Percentiles rank a stretch among this genome's conserved stretches.
Conservation (phyloP, 2,329 filamentous ascomycete genomes). For the Alternaria brassicicola region DNA sequence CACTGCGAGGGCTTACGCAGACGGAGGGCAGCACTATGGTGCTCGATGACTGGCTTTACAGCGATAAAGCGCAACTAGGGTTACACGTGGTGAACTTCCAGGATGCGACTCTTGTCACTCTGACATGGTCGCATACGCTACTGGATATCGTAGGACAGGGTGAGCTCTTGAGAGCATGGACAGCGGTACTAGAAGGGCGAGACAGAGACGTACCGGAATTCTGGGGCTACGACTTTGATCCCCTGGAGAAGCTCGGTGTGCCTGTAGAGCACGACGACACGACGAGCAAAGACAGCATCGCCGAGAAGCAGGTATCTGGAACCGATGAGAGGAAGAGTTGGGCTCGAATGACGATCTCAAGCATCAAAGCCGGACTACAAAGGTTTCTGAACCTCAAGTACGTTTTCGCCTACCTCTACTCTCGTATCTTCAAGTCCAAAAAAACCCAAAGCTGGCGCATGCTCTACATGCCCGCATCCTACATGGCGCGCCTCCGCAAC, state of each 20-base stretch:
- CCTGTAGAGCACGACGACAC: background rate
- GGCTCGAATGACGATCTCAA: background rate
- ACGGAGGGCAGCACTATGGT: slow-evolving; percentile 5
- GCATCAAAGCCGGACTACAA: background rate
- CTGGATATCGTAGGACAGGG: slow-evolving; percentile 29
- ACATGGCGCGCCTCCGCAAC: slow-evolving; percentile 13
- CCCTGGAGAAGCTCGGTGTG: slow-evolving; percentile 18
- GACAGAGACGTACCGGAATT: slow-evolving; percentile 25
- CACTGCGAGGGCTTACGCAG: slow-evolving; percentile 9
- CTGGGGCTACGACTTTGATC: slow-evolving; percentile 31
- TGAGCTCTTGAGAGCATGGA: slow-evolving; percentile 30
- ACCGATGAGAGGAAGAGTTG: slow-evolving; percentile 14
- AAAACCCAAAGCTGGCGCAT: slow-evolving; percentile 4
- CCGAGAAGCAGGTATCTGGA: slow-evolving; percentile 12
- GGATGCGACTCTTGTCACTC: slow-evolving; percentile 30
- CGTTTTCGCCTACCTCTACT: slow-evolving; percentile 21
- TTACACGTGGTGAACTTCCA: slow-evolving; percentile 29
- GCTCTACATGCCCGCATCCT: slow-evolving; percentile 23
- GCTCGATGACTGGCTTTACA: slow-evolving; percentile 26
- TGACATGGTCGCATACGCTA: slow-evolving; percentile 32
- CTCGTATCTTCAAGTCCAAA: slow-evolving; percentile 10
- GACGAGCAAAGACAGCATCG: background rate
- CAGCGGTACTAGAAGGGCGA: slow-evolving; percentile 28
- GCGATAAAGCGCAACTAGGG: slow-evolving; percentile 28
- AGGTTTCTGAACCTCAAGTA: slow-evolving; percentile 14